Evolutionary conservation across 352 stramenopile genomes (phyloP), one percentile per base, ranked within the genome.

Genomic region (Phytophthora vignae): DNA sequence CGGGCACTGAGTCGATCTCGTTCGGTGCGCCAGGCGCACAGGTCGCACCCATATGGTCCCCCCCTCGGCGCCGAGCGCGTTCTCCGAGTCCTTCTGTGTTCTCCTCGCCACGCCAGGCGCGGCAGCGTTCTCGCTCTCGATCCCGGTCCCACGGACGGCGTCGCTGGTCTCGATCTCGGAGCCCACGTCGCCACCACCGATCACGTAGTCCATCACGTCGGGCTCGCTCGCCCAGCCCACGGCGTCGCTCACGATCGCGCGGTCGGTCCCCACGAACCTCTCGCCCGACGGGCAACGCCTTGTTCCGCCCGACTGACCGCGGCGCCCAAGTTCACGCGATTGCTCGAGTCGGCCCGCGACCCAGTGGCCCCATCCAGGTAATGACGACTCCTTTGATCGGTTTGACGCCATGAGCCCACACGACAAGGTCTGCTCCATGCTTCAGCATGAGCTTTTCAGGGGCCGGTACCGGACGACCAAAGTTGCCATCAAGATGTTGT

Each of bases 401-500:
- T n/a, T n/a, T n/a, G n/a, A n/a, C n/a, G n/a, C n/a, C n/a, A n/a
- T n/a, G n/a, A n/a, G n/a, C n/a, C n/a, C n/a, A n/a, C n/a, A n/a
- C n/a, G n/a, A n/a, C n/a, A n/a, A n/a, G n/a, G n/a, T n/a, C n/a
- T n/a, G n/a, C n/a, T 73, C 7, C 66, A 61, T 69, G 29, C 33
- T 69, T 33, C 59, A 60, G 5, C 31, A 33, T 21, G 66, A 73
- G n/a, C 52, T 46, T 11, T 69, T 55, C 31, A 44, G 22, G 2
- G 7, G 2, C 14, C 31, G 22, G 0, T 69, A 64, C 12, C 44
- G 59, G 1, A 59, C 60, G 31, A 64, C 54, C 10, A 73, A 69
- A 22, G 44, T 73, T 0, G 56, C 54, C 0, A 46, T 25, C 67
- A 73, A 65, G 53, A 73, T 69, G 67, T 2, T 61, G 22, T 65